These are phyloP conservation scores for Oxyria digyna DNA, from an alignment of 148 eudicot genomes.

Conservation along the genomic window DNA sequence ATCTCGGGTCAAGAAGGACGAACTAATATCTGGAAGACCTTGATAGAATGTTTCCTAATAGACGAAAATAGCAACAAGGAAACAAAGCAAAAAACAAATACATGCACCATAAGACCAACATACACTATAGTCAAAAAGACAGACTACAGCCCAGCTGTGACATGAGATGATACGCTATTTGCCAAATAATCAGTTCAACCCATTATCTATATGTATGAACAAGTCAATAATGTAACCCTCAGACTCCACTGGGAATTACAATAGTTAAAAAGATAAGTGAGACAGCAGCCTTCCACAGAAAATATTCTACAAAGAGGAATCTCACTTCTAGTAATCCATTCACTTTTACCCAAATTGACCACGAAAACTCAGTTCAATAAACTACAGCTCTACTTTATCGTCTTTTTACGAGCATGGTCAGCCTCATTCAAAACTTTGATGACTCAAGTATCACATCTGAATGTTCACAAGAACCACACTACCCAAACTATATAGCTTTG, in stretches of 20 bases:
- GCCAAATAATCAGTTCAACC: background rate
- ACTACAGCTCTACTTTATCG: background rate
- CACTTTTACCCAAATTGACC: background rate
- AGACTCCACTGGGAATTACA: too few relatives aligned
- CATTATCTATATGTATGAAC: background rate
- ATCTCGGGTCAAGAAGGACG: too few relatives aligned
- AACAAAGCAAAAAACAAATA: too few relatives aligned
- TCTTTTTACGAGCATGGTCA: background rate
- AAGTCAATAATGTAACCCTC: background rate
- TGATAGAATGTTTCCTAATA: too few relatives aligned
- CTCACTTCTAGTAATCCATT: background rate
- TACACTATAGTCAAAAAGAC: too few relatives aligned
- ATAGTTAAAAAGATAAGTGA: too few relatives aligned
- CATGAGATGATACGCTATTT: background rate
- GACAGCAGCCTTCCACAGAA: background rate
- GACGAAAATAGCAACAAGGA: too few relatives aligned
- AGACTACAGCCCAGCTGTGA: too few relatives aligned
- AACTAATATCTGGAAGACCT: too few relatives aligned
- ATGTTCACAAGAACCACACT: background rate
- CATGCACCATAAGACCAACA: too few relatives aligned
- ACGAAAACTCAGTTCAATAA: background rate
- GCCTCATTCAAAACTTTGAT: background rate
- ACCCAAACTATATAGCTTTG: background rate
- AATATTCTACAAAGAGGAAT: background rate
- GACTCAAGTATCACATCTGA: background rate